phyloP scores from a whole-genome alignment of 2,329 filamentous ascomycete species.

The Cercospora brassicicola region DNA sequence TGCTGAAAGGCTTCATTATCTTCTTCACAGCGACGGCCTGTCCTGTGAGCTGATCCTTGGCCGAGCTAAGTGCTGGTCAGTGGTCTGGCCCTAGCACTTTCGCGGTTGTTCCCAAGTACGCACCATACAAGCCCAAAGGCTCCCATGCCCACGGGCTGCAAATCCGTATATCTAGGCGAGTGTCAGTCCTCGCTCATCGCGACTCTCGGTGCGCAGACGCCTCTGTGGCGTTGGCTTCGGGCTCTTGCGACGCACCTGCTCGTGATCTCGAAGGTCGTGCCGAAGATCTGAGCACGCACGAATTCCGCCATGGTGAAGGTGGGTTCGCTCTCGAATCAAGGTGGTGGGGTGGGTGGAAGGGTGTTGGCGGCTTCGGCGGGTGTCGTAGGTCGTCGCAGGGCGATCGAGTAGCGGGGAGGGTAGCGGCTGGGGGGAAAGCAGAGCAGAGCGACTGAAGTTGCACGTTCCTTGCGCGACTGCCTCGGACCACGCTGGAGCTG shows the following conservation, averaged over 20 bases:
- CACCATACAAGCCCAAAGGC: constrained; percentile 97
- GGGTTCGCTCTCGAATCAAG: neutral
- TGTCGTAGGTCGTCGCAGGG: constrained; percentile 2
- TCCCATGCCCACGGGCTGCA: constrained; percentile 98
- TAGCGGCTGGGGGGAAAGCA: neutral
- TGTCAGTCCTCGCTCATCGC: constrained; percentile 24
- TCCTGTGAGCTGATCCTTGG: constrained; percentile 93
- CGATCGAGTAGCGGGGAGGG: constrained; percentile 1
- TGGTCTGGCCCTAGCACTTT: neutral
- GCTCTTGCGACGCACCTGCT: constrained; percentile 67
- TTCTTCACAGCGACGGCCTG: constrained; percentile 99
- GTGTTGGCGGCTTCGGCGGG: neutral
- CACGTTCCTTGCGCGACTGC: constrained; percentile 6
- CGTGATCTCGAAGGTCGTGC: constrained; percentile 99
- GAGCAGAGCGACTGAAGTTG: neutral
- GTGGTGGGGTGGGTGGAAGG: neutral
- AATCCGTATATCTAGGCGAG: constrained; percentile 78
- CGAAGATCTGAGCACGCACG: constrained; percentile 98
- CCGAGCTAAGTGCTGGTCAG: constrained; percentile 64
- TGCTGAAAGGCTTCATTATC: constrained; percentile 99
- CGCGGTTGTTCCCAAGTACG: constrained; percentile 21
- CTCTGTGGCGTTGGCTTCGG: constrained; percentile 9
- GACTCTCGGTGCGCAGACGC: constrained; percentile 8
- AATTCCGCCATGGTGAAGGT: constrained; percentile 82
- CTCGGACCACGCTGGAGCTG: neutral